phyloP scores from a whole-genome alignment of 331 rosid species.

The Acacia pycnantha region DNA sequence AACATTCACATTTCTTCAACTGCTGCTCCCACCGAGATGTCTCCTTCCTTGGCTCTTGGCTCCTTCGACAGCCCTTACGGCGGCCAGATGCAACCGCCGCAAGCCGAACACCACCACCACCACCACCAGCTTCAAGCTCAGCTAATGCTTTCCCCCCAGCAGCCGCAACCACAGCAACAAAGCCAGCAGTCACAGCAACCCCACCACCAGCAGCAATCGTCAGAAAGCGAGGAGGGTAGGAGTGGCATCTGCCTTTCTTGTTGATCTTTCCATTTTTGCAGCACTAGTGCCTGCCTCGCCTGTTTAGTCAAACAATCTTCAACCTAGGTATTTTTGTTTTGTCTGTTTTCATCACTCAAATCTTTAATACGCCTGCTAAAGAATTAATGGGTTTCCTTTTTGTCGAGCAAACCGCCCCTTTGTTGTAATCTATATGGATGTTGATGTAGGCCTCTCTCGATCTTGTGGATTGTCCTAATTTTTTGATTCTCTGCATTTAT shows the following conservation, averaged over 20 bases:
- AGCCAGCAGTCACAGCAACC: constrained; percentile 41
- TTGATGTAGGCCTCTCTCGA: constrained; percentile 22
- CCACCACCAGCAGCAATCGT: constrained; percentile 41
- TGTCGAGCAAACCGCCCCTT: not conserved
- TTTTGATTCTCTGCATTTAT: constrained; percentile 38
- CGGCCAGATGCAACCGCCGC: constrained; percentile 50
- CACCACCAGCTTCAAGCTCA: constrained; percentile 63
- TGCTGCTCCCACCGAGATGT: constrained; percentile 28
- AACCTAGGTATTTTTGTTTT: constrained; percentile 45
- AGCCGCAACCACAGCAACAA: constrained; percentile 41
- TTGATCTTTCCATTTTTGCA: constrained; percentile 38
- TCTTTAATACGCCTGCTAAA: not conserved
- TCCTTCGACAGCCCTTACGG: constrained; percentile 49
- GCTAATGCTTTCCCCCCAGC: constrained; percentile 59
- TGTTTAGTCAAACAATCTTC: constrained; percentile 39
- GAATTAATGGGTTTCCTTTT: not conserved
- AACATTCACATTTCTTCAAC: constrained; percentile 41
- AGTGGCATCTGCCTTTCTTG: constrained; percentile 61
- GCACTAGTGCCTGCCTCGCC: constrained; percentile 35
- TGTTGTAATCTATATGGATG: not conserved
- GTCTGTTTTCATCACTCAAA: not conserved
- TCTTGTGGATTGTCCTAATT: constrained; percentile 28
- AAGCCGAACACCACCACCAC: constrained; percentile 33
- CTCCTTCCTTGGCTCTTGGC: constrained; percentile 73
- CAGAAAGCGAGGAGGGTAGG: constrained; percentile 64